Conservation (phyloP, 352 stramenopile genomes). For the Hyaloperonospora arabidopsidis region DNA sequence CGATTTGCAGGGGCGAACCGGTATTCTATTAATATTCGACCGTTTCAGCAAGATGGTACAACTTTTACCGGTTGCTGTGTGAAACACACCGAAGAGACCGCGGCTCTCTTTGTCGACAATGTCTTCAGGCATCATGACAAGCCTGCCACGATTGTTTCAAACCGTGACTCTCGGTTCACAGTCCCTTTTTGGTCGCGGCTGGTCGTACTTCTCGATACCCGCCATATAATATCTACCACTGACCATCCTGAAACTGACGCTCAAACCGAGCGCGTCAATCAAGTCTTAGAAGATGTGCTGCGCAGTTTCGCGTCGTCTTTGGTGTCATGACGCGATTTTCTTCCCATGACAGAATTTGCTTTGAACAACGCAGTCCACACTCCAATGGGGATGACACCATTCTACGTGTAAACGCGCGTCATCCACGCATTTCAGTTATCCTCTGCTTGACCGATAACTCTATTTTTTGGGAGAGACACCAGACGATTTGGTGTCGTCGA, state of each 20-base stretch:
- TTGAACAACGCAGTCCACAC: background rate
- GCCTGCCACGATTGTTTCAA: background rate
- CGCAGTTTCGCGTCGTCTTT: background rate
- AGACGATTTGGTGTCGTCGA: too few relatives aligned
- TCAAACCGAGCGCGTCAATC: background rate
- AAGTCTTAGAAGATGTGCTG: background rate
- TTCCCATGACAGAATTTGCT: slow-evolving; percentile 2
- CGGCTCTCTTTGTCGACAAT: background rate
- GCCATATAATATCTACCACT: too few relatives aligned
- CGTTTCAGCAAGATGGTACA: background rate
- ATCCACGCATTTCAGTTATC: background rate
- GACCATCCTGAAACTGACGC: background rate
- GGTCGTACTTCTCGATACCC: background rate
- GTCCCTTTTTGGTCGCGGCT: background rate
- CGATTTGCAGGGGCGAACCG: background rate
- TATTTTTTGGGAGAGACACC: too few relatives aligned
- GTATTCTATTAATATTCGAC: background rate
- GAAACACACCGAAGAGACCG: background rate
- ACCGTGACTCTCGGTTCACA: background rate
- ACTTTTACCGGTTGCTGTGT: background rate
- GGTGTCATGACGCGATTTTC: background rate
- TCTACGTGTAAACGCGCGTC: background rate
- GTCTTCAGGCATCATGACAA: background rate
- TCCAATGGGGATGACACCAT: background rate
- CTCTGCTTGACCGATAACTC: background rate